A percentile compares a stretch with the other conserved stretches of the same genome.
Evolutionary conservation across 2,329 filamentous ascomycete genomes (phyloP).

Genomic region (Aspergillus fischeri): DNA sequence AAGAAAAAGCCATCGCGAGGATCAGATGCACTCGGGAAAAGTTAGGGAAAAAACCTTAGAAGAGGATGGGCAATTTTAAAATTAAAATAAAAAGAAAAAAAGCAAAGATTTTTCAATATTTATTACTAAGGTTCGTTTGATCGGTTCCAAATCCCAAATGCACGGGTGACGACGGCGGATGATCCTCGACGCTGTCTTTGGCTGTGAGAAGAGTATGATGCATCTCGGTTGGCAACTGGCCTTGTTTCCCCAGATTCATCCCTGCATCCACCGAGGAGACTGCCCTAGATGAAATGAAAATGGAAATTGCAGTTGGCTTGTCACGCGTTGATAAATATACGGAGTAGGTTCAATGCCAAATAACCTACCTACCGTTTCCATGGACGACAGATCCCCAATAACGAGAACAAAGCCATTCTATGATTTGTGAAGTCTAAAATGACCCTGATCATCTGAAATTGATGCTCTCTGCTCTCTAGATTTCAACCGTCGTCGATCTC

Average conservation of each 20-base stretch:
- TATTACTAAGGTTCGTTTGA: neutral
- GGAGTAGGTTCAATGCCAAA: too few species aligned
- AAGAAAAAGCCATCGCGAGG: neutral
- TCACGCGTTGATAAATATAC: too few species aligned
- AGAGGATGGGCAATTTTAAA: neutral
- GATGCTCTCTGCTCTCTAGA: neutral
- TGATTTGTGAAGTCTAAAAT: neutral
- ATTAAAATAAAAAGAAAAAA: neutral
- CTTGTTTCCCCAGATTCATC: neutral
- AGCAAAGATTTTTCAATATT: neutral
- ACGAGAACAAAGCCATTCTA: neutral
- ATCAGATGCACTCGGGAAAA: neutral
- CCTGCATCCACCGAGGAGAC: neutral
- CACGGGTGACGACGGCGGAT: conserved; percentile 8
- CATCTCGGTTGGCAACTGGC: neutral
- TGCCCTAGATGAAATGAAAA: neutral
- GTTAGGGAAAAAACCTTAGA: neutral
- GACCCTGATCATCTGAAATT: neutral
- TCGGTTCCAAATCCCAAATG: conserved; percentile 1
- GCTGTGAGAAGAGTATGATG: neutral
- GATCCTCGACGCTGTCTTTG: conserved; percentile 5
- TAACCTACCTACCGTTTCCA: too few species aligned
- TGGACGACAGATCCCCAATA: neutral
- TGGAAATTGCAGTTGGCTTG: neutral
- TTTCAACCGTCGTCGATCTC: neutral